A percentile compares a stretch with the other conserved stretches of the same genome.
Evolutionary conservation across 1,284 basidiomycete species (phyloP).

Genomic region (Pyrrhoderma noxium): DNA sequence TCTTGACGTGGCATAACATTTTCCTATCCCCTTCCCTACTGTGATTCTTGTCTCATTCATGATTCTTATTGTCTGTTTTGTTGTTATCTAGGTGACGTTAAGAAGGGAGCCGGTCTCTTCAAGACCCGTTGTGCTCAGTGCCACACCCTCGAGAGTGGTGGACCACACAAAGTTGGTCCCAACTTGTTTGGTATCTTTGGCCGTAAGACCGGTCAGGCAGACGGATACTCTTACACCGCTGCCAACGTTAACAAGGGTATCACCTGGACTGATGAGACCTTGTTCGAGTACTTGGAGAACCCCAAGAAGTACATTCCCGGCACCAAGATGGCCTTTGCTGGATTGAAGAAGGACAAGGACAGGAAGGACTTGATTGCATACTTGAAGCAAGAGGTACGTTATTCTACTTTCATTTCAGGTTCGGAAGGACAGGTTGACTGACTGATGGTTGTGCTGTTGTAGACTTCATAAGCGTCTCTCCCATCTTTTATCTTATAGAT

Average conservation of each 20-base stretch:
- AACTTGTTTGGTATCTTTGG: conserved; percentile 89
- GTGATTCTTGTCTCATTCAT: neutral
- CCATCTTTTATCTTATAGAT: too few relatives aligned
- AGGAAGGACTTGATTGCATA: conserved; percentile 82
- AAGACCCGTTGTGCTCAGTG: conserved; percentile 98
- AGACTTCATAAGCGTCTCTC: too few relatives aligned
- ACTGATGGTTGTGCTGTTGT: too few relatives aligned
- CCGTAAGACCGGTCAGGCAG: conserved; percentile 84
- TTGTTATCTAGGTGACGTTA: conserved; percentile 62
- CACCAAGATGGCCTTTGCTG: conserved; percentile 97
- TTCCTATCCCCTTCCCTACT: too few relatives aligned
- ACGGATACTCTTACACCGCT: conserved; percentile 88
- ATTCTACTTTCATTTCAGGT: neutral
- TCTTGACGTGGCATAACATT: too few relatives aligned
- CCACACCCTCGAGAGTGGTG: conserved; percentile 85
- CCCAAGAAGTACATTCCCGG: conserved; percentile 98
- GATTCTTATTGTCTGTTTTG: neutral
- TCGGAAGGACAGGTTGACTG: too few relatives aligned
- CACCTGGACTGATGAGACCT: conserved; percentile 77
- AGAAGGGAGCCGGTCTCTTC: conserved; percentile 88
- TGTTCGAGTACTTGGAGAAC: conserved; percentile 93
- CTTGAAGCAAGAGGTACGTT: conserved; percentile 62
- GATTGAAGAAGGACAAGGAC: conserved; percentile 96
- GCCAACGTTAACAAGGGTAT: conserved; percentile 97
- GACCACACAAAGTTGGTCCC: conserved; percentile 86